These are phyloP conservation scores for Calocybe cyanea DNA, from an alignment of 768 basidiomycete genomes.

Conservation along the genomic window DNA sequence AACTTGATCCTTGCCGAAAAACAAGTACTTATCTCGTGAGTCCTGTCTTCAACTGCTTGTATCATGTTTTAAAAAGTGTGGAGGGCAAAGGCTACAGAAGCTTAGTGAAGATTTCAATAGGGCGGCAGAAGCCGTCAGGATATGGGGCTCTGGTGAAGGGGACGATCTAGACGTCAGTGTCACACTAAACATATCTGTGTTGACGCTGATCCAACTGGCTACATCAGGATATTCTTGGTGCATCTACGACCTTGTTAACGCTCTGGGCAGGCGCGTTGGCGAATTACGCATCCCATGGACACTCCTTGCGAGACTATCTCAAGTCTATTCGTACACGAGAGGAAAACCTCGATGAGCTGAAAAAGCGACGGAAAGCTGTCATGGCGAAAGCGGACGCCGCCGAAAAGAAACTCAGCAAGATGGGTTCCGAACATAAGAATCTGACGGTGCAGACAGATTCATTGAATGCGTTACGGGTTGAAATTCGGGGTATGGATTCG, in stretches of 20 bases:
- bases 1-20: slow-evolving; percentile 92
- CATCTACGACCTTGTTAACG: slow-evolving; percentile 61
- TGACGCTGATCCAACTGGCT: background rate
- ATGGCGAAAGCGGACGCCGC: slow-evolving; percentile 73
- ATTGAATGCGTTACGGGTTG: slow-evolving; percentile 65
- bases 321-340: slow-evolving; percentile 83
- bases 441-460: slow-evolving; percentile 67
- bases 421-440: slow-evolving; percentile 88
- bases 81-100: slow-evolving; percentile 52
- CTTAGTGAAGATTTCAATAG: slow-evolving; percentile 63
- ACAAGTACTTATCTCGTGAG: slow-evolving; percentile 69
- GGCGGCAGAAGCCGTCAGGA: slow-evolving; percentile 66
- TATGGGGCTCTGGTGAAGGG: slow-evolving; percentile 78
- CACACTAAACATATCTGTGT: background rate
- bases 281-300: slow-evolving; percentile 69
- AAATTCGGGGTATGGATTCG: slow-evolving; percentile 74
- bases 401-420: slow-evolving; percentile 86
- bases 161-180: slow-evolving; percentile 67
- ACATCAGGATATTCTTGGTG: slow-evolving; percentile 66
- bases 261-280: slow-evolving; percentile 66
- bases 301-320: slow-evolving; percentile 66
- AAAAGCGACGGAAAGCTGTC: slow-evolving; percentile 63
- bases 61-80: background rate
- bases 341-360: slow-evolving; percentile 76
- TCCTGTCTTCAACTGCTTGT: slow-evolving; percentile 16